Evolutionary conservation across 2,329 filamentous ascomycete genomes (phyloP), one percentile per base, ranked within the genome.

Genomic region (Fusarium mangiferae): DNA sequence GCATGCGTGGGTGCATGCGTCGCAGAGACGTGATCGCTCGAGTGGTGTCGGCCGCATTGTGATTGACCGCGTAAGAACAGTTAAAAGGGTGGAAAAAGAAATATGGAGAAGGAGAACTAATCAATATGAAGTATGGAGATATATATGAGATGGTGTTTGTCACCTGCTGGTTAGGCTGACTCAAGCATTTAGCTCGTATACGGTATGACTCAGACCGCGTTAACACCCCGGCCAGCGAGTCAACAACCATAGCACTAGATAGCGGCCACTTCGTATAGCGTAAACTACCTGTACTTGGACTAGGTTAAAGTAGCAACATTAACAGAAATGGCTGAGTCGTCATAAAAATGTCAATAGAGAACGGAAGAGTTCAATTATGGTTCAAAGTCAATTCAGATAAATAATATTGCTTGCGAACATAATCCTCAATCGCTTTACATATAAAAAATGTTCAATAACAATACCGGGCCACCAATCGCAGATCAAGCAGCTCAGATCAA

Each of bases 41-140:
- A 65, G 36, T 10, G 38, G 39, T 8, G 15, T 5, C 10, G 45
- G 45, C 7, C n/a, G 26, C 59, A 62, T 64, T 6, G 17, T 7
- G 4, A 17, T 15, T 24, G 2, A 13, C 5, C 15, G 8, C 3
- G 8, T 7, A 3, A 22, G 3, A 4, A 20, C 3, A 0, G 8
- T 3, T 15, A 0, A 15, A 15, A 22, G 7, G 3, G 1, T 11
- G 1, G 7, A 2, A 3, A 6, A 26, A 1, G 0, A 22, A 52
- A 9, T 14, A 14, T 14, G 9, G 49, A 26, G 18, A 20, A 13
- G 20, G 10, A 3, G 3, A 15, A 22, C 12, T 8, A 2, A 9
- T 0, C 4, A 24, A 12, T 6, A 17, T 9, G 7, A 26, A 4
- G 13, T 1, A 3, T 22, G 7, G 4, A 5, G 33, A 3, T 54